Evolutionary conservation across 495 filamentous ascomycete species (phyloP), one percentile per base, ranked within the genome.

Genomic region (Neurospora sp.): DNA sequence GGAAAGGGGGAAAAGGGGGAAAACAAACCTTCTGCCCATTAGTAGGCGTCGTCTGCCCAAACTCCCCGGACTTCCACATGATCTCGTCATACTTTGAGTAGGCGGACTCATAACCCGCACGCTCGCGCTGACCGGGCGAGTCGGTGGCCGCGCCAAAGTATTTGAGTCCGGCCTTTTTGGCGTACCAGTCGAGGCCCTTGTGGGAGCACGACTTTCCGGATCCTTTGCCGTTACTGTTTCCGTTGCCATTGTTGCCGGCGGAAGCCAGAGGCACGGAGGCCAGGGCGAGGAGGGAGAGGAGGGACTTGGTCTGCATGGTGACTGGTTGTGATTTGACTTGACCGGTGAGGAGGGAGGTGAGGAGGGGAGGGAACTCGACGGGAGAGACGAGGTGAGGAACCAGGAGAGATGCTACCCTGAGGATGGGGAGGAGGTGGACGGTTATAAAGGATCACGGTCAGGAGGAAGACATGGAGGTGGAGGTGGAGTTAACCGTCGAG

Each of bases 111-210:
- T 72, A 75, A 20, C 76, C 74, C 5, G 77, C 78, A 46, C 86
- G 82, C 72, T 81, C 78, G 18, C 84, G 79, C 70, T 83, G 77
- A 20, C 71, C 72, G 76, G 73, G 77, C 20, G 84, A 84, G 76
- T 87, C 86, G 35, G 84, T 86, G 16, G 85, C 85, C 0, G 85
- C 82, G 66, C 86, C 85, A 72, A 87, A 86, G 77, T 87, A 87
- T 69, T 80, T 76, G 37, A 84, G 79, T 0, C 86, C 86, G 20
- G 83, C 80, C 44, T 78, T 71, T 74, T 81, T 75, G 9, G 85
- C 84, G 20, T 80, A 74, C 27, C 76, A 72, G 72, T 85, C 76
- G 41, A 82, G 77, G 9, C 75, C 75, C 23, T 72, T 38, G 27
- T 74, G 71, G 37, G 72, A 62, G 27, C 39, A 46, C 23, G 70